Conservation (phyloP, 371 early-diverging fungal species). For the Apophysomyces sp. region DNA sequence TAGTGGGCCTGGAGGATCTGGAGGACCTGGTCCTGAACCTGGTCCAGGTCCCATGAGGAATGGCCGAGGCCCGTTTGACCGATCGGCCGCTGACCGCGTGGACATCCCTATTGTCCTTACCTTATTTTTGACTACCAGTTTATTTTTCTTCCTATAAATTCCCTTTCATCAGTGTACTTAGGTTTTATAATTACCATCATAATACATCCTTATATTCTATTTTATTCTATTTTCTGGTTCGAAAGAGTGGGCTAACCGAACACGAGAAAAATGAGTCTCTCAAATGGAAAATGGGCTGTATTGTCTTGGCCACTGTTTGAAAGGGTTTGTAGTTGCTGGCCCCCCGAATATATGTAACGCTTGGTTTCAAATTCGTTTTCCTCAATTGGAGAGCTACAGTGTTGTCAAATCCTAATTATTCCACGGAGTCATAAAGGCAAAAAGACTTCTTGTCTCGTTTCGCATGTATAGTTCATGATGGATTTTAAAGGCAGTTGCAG, state of each 20-base stretch:
- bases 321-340: too few species aligned
- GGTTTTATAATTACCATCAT: not conserved
- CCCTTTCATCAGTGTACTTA: not conserved
- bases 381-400: too few species aligned
- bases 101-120: not conserved
- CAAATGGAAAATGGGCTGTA: too few species aligned
- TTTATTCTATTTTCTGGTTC: too few species aligned
- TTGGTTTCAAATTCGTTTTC: too few species aligned
- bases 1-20: not conserved
- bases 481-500: slow-evolving; percentile 1
- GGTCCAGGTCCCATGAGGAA: not conserved
- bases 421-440: too few species aligned
- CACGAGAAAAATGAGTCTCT: too few species aligned
- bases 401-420: too few species aligned
- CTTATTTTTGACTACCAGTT: not conserved
- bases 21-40: not conserved
- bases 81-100: not conserved
- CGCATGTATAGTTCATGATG: not conserved
- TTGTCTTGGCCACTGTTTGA: too few species aligned
- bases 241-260: too few species aligned
- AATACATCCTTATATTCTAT: not conserved
- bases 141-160: not conserved
- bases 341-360: too few species aligned
- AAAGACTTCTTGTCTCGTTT: not conserved
- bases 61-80: not conserved